A percentile compares a stretch with the other conserved stretches of the same genome.
Evolutionary conservation across 768 basidiomycete species (phyloP).

Genomic region (Tricholoma terreum): DNA sequence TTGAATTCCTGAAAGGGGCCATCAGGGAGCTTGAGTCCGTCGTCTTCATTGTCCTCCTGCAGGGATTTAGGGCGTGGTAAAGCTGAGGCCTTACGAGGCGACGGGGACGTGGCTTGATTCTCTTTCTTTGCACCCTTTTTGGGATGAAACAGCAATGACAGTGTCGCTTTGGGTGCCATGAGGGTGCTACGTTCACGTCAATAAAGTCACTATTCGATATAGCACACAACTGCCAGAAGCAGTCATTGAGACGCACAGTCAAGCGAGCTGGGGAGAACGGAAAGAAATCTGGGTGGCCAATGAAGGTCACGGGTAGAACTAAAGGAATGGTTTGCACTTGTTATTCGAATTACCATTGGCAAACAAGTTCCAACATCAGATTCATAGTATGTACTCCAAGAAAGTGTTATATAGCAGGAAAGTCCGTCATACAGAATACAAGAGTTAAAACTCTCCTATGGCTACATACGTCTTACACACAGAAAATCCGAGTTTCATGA

Average conservation of each 20-base stretch:
- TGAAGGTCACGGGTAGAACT: background rate
- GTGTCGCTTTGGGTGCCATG: constrained; percentile 44
- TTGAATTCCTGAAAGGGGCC: constrained; percentile 73
- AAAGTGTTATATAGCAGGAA: background rate
- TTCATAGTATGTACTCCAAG: background rate
- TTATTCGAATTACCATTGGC: background rate
- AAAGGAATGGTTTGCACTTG: background rate
- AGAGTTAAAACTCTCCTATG: constrained; percentile 6
- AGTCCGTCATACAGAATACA: constrained; percentile 8
- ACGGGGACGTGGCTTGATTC: constrained; percentile 20
- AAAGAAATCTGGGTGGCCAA: background rate
- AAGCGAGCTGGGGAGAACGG: background rate
- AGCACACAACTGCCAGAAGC: constrained; percentile 9
- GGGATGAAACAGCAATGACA: constrained; percentile 61
- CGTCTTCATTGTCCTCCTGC: constrained; percentile 44
- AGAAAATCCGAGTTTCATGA: constrained; percentile 22
- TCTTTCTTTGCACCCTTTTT: constrained; percentile 51
- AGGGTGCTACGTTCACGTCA: constrained; percentile 13
- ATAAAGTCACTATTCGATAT: constrained; percentile 6
- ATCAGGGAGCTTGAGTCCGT: constrained; percentile 55
- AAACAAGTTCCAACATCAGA: constrained; percentile 7
- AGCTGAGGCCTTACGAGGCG: constrained; percentile 39
- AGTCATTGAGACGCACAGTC: constrained; percentile 15
- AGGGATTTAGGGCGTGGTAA: constrained; percentile 39
- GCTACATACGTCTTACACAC: constrained; percentile 1